These are phyloP conservation scores for Trichoderma polysporum DNA, from an alignment of 2,329 filamentous ascomycete species.

Conservation along the genomic window DNA sequence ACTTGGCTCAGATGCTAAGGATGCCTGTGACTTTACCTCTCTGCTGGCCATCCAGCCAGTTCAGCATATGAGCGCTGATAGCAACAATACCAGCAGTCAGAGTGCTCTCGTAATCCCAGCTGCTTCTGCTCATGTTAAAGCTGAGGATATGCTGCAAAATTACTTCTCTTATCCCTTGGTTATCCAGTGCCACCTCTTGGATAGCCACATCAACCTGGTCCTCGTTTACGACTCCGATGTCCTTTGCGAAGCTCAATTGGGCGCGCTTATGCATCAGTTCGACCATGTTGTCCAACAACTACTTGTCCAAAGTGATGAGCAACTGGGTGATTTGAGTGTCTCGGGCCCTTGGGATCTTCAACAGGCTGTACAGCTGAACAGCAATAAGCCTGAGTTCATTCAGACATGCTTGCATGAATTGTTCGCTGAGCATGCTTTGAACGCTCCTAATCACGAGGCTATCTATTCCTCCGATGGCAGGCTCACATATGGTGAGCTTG, in stretches of 20 bases:
- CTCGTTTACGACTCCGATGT: slow-evolving; percentile 9
- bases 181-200: slow-evolving; percentile 3
- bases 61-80: slow-evolving; percentile 3
- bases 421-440: background rate
- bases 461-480: slow-evolving; percentile 16
- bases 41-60: slow-evolving; percentile 22
- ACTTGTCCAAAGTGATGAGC: background rate
- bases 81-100: background rate
- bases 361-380: slow-evolving; percentile 1
- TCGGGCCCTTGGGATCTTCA: slow-evolving; percentile 14
- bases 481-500: slow-evolving; percentile 17
- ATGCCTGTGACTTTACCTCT: slow-evolving; percentile 20
- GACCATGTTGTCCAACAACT: slow-evolving; percentile 16
- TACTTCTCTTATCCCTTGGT: slow-evolving; percentile 20
- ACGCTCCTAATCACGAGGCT: slow-evolving; percentile 10
- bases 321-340: background rate
- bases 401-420: slow-evolving; percentile 9
- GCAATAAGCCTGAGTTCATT: background rate
- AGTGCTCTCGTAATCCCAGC: background rate
- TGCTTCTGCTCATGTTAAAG: background rate
- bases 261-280: slow-evolving; percentile 8
- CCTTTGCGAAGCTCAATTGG: background rate
- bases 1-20: slow-evolving; percentile 19
- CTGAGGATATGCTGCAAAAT: slow-evolving; percentile 9
- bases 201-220: slow-evolving; percentile 6